These are phyloP conservation scores for Santalum album DNA, from an alignment of 164 flowering plant species.

Conservation along the genomic window DNA sequence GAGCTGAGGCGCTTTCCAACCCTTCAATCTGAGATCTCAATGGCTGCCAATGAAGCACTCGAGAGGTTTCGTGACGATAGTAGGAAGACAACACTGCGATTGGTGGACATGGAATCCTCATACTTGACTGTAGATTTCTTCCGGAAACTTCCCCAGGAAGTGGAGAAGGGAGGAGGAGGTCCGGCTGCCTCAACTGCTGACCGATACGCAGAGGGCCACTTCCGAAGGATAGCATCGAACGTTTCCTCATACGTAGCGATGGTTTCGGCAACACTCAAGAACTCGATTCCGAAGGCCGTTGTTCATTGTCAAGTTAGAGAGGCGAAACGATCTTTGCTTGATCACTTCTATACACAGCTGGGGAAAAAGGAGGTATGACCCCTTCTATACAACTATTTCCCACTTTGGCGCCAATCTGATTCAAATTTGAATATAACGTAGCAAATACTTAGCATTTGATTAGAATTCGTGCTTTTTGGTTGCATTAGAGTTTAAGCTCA, in stretches of 20 bases:
- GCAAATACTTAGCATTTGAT: no score
- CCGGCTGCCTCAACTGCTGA: slow-evolving; percentile 28
- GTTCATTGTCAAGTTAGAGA: slow-evolving; percentile 68
- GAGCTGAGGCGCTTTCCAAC: slow-evolving; percentile 53
- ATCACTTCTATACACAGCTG: slow-evolving; percentile 21
- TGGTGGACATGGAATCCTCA: slow-evolving; percentile 66
- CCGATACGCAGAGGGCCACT: slow-evolving; percentile 51
- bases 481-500: no score
- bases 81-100: slow-evolving; percentile 39
- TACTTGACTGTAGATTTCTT: slow-evolving; percentile 65
- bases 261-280: slow-evolving; percentile 53
- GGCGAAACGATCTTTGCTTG: slow-evolving; percentile 45
- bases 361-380: slow-evolving; percentile 27
- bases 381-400: no score
- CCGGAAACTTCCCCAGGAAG: slow-evolving; percentile 66
- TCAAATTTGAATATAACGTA: no score
- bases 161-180: slow-evolving; percentile 35
- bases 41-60: slow-evolving; percentile 41
- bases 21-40: slow-evolving; percentile 44
- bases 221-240: slow-evolving; percentile 59
- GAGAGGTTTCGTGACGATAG: slow-evolving; percentile 58
- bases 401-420: no score
- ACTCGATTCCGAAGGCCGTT: slow-evolving; percentile 66
- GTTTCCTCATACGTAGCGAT: slow-evolving; percentile 55
- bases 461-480: no score